Evolutionary conservation across 1,284 basidiomycete genomes (phyloP), one percentile per base, ranked within the genome.

Genomic region (Cryptococcus neoformans): DNA sequence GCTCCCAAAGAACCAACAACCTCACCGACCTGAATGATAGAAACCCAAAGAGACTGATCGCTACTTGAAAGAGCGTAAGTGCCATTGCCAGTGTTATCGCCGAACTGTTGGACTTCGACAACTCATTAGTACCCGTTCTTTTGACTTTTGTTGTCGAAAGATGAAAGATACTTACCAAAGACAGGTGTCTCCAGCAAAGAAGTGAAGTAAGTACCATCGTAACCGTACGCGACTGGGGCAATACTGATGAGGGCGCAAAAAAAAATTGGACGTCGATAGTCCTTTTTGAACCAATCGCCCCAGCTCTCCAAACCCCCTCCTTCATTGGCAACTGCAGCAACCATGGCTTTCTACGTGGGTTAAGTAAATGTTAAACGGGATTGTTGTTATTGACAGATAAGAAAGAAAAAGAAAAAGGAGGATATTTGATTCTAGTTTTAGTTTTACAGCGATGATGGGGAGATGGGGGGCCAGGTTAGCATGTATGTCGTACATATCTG

Each of bases 21-120:
- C 56, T 80, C 79, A 59, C 79, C 79, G 17, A 78, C 78, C 56
- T 80, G 78, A 48, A 80, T 76, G 59, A 79, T 79, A 10, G 74
- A 77, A 7, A 78, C 73, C 62, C 68, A 73, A 16, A 70, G 58
- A 3, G 66, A 66, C 44, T 68, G 63, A 46, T 70, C 62, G 42
- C 54, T 53, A 45, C 55, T 60, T 28, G 60, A 55, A 21, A 67
- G 58, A 0, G 40, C 21, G 41, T 61, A 66, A 10, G 35, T 16
- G 16, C 51, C 57, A 11, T 50, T 55, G 35, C 17, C 34, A 11
- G 41, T 51, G 10, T 9, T 9, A 44, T 59, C 46, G 39, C 62
- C 60, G 48, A 66, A 66, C 57, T 68, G 60, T 47, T 53, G 9
- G 2, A 62, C 61, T 65, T 28, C 0, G 38, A 28, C 28, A 17